Percentiles rank a stretch among this genome's conserved stretches.
phyloP scores from a whole-genome alignment of 768 basidiomycete genomes.

The Boletus subcaerulescens region DNA sequence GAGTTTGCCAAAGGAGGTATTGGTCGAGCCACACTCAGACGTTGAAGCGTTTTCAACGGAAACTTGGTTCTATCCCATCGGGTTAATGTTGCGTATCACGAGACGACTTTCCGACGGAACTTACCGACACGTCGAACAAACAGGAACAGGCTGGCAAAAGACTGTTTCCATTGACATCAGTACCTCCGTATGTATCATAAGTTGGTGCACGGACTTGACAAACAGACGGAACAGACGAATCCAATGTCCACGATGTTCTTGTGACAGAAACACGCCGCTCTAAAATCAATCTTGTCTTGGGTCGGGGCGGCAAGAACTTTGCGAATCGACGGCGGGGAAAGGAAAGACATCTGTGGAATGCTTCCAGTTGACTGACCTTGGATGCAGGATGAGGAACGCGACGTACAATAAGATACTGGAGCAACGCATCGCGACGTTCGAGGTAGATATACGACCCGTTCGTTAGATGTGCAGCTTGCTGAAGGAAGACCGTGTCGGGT shows the following conservation, averaged over 20 bases:
- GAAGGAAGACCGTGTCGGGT: slow-evolving; percentile 89
- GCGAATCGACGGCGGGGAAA: slow-evolving; percentile 68
- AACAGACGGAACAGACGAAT: slow-evolving; percentile 97
- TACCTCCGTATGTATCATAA: background rate
- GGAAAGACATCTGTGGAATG: slow-evolving; percentile 81
- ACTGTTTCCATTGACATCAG: slow-evolving; percentile 46
- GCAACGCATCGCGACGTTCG: slow-evolving; percentile 74
- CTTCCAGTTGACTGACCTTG: background rate
- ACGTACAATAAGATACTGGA: slow-evolving; percentile 85
- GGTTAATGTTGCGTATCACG: background rate
- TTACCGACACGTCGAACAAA: slow-evolving; percentile 91
- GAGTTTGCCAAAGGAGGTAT: slow-evolving; percentile 29
- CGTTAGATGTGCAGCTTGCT: slow-evolving; percentile 95
- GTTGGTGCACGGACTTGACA: slow-evolving; percentile 70
- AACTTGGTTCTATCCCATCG: slow-evolving; percentile 74
- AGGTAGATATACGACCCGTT: slow-evolving; percentile 91
- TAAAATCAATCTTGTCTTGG: slow-evolving; percentile 93
- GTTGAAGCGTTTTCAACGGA: slow-evolving; percentile 87
- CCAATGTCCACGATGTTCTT: slow-evolving; percentile 95
- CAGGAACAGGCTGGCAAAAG: slow-evolving; percentile 90
- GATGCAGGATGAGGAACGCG: background rate
- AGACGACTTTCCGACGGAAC: slow-evolving; percentile 28
- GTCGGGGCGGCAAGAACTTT: slow-evolving; percentile 80
- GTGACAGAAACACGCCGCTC: slow-evolving; percentile 98
- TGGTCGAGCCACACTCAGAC: slow-evolving; percentile 63